Base-by-base conservation (phyloP, 495 filamentous ascomycete genomes). In the Penicillium pancosmium region DNA sequence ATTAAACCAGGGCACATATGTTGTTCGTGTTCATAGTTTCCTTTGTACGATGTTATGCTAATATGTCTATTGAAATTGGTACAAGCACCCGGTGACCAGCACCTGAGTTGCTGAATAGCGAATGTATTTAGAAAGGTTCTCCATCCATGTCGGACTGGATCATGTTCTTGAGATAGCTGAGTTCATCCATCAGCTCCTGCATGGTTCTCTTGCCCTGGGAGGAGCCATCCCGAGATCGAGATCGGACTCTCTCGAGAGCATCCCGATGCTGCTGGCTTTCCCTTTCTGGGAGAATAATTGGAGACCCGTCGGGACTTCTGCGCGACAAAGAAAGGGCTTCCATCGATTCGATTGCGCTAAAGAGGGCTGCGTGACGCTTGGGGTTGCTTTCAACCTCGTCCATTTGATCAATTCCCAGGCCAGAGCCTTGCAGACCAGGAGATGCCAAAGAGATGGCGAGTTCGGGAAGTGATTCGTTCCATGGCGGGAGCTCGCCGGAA, bases 131-230 rank as follows among this genome's bases (percentile, higher is more conserved):
- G 36, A 70, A 70, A 9, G 68, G 68, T 44, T 60, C 54, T 5
- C 68, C 68, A 52, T 63, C 53, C 67, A 69, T 63, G 46, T 73
- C 72, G 60, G 70, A 67, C 53, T 78, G 74, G 40, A 84, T 83
- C 61, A 80, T 73, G n/a, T 74, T 72, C 55, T 78, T 79, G 58
- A 83, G 68, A 57, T 84, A 82, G 52, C 76, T 79, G 40, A 84
- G 60, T 52, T 84, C 81, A 56, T 82, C 75, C 66, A 84, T 74
- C 61, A 81, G 65, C 59, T 81, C 77, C 56, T 76, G 71, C 72
- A 82, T 79, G 10, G 74, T 73, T 16, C 65, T 68, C 56, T 77
- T 72, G 9, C 67, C 68, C 11, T 64, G 40, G 35, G 72, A 48
- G 11, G 64, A 66, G 11, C 61, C 59, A 47, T 64, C 57, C 54